Evolutionary conservation across 495 filamentous ascomycete genomes (phyloP).

Genomic region (Penicillium alfredii): DNA sequence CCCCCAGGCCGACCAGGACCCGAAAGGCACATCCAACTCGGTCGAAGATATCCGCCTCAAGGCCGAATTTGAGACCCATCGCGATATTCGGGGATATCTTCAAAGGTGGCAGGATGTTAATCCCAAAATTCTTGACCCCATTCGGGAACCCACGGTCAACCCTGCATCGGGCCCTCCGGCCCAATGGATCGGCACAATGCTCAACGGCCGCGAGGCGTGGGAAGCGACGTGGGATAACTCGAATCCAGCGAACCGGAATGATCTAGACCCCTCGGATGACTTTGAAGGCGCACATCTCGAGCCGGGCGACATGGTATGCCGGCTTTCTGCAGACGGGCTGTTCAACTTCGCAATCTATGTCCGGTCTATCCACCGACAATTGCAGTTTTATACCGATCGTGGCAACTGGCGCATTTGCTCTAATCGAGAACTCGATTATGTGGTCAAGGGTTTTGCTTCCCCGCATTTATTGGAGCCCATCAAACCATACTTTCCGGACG

Average conservation of each 20-base stretch:
- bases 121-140: slow-evolving; percentile 30
- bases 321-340: slow-evolving; percentile 37
- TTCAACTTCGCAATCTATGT: slow-evolving; percentile 64
- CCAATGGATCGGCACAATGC: slow-evolving; percentile 30
- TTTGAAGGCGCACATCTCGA: slow-evolving; percentile 47
- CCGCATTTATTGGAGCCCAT: slow-evolving; percentile 52
- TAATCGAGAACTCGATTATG: slow-evolving; percentile 47
- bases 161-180: slow-evolving; percentile 4
- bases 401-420: slow-evolving; percentile 66
- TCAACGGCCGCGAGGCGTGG: slow-evolving; percentile 34
- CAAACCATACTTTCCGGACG: slow-evolving; percentile 55
- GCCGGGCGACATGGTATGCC: slow-evolving; percentile 68
- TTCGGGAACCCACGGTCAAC: slow-evolving; percentile 21
- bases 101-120: slow-evolving; percentile 46
- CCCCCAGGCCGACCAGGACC: slow-evolving; percentile 15
- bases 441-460: slow-evolving; percentile 58
- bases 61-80: slow-evolving; percentile 32
- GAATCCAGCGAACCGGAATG: slow-evolving; percentile 25
- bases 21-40: slow-evolving; percentile 2
- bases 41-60: slow-evolving; percentile 26
- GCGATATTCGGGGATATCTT: slow-evolving; percentile 47
- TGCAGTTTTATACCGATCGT: slow-evolving; percentile 66
- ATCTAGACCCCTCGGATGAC: slow-evolving; percentile 26
- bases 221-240: slow-evolving; percentile 23
- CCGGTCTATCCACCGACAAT: slow-evolving; percentile 51